These are phyloP conservation scores for Artemisia tridentata DNA, from an alignment of 129 eudicot species.

Conservation along the genomic window DNA sequence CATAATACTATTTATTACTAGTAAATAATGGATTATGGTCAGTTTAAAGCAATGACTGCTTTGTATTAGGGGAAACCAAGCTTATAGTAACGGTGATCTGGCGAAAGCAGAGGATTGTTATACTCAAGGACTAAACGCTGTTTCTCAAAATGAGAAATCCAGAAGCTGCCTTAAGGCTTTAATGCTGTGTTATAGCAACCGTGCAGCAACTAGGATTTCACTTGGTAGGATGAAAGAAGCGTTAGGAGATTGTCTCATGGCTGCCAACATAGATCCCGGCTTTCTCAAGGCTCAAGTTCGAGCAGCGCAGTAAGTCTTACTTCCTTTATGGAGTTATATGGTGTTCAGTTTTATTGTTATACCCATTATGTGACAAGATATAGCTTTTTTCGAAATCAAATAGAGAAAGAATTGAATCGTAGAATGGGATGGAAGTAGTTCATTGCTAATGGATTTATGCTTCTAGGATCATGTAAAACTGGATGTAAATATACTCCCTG, in stretches of 20 bases:
- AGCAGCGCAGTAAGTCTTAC: slow-evolving; percentile 76
- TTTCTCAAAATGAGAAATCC: slow-evolving; percentile 68
- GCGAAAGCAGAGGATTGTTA: slow-evolving; percentile 84
- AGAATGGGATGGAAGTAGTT: no score
- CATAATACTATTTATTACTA: neutral
- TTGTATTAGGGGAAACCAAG: slow-evolving; percentile 85
- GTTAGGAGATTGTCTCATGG: slow-evolving; percentile 70
- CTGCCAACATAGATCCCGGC: slow-evolving; percentile 72
- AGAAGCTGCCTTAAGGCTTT: slow-evolving; percentile 65
- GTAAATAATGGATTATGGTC: neutral
- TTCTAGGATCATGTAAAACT: no score
- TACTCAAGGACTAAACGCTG: slow-evolving; percentile 74
- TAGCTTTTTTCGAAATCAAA: no score
- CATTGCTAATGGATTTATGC: no score
- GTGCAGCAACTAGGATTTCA: slow-evolving; percentile 88
- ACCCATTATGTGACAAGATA: slow-evolving; percentile 4
- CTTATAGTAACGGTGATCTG: slow-evolving; percentile 72
- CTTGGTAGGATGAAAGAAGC: slow-evolving; percentile 90
- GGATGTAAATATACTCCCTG: no score
- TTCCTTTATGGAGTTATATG: neutral
- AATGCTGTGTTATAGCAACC: slow-evolving; percentile 91
- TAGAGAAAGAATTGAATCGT: no score
- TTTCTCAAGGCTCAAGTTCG: slow-evolving; percentile 78
- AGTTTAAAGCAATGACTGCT: neutral
- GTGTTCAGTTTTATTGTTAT: neutral